phyloP scores from a whole-genome alignment of 768 basidiomycete genomes.

The Cubamyces lactineus region DNA sequence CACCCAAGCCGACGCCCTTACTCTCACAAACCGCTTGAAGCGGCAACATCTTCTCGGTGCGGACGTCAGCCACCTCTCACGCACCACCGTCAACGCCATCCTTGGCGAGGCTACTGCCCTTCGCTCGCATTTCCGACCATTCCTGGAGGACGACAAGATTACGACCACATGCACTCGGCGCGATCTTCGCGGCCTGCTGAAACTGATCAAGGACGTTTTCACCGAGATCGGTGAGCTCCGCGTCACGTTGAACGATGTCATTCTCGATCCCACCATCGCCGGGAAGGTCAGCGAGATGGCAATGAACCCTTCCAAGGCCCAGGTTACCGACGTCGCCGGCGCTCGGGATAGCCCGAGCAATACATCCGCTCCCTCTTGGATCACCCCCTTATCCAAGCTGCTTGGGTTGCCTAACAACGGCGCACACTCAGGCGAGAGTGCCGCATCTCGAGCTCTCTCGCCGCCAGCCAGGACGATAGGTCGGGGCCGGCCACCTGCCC shows the following conservation, averaged over 20 bases:
- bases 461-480: conserved; percentile 27
- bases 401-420: conserved; percentile 50
- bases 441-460: conserved; percentile 29
- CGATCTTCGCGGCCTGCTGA: conserved; percentile 83
- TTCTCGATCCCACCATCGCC: conserved; percentile 84
- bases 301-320: conserved; percentile 59
- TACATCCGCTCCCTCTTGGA: conserved; percentile 56
- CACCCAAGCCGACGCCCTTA: conserved; percentile 79
- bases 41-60: conserved; percentile 87
- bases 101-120: conserved; percentile 68
- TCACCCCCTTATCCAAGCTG: conserved; percentile 83
- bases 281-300: conserved; percentile 70
- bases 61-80: conserved; percentile 85
- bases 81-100: conserved; percentile 76
- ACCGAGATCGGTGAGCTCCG: conserved; percentile 82
- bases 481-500: conserved; percentile 40
- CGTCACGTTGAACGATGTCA: conserved; percentile 83
- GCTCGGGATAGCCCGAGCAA: conserved; percentile 38
- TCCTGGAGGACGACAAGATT: conserved; percentile 75
- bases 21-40: conserved; percentile 86
- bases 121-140: conserved; percentile 71
- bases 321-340: conserved; percentile 40
- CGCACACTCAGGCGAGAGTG: conserved; percentile 35
- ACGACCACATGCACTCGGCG: conserved; percentile 67
- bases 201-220: conserved; percentile 83